These are phyloP conservation scores for Artemisia tridentata DNA, from an alignment of 129 eudicot genomes.

Conservation along the genomic window DNA sequence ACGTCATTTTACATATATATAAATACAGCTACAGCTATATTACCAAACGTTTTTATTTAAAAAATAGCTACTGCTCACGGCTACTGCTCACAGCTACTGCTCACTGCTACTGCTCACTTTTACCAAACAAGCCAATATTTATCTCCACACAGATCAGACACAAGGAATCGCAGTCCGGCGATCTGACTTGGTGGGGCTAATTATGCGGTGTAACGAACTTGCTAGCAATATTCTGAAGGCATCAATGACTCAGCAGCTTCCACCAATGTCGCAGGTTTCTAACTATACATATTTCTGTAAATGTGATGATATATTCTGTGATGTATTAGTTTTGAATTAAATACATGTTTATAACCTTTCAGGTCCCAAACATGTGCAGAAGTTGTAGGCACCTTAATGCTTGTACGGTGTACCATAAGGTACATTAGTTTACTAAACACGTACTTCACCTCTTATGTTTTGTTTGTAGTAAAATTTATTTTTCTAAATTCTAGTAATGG, in stretches of 20 bases:
- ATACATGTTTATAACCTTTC: slow-evolving; percentile 25
- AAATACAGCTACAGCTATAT: too few relatives aligned
- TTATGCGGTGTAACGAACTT: slow-evolving; percentile 96
- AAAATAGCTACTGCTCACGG: too few relatives aligned
- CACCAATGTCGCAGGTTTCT: slow-evolving; percentile 83
- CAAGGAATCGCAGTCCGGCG: slow-evolving; percentile 73
- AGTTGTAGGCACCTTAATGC: slow-evolving; percentile 83
- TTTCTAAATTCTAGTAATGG: neutral
- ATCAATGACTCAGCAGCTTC: slow-evolving; percentile 63
- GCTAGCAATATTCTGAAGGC: slow-evolving; percentile 84
- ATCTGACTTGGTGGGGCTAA: slow-evolving; percentile 84
- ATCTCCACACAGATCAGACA: slow-evolving; percentile 92
- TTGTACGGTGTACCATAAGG: slow-evolving; percentile 89
- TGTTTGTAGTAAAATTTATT: too few relatives aligned
- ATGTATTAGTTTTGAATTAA: slow-evolving; percentile 9
- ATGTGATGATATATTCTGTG: neutral
- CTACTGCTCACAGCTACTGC: too few relatives aligned
- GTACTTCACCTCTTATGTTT: neutral
- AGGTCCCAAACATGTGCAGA: slow-evolving; percentile 85
- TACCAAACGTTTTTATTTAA: too few relatives aligned
- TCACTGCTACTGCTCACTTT: too few relatives aligned
- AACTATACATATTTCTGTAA: slow-evolving; percentile 10
- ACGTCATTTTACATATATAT: too few relatives aligned
- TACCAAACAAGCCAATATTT: too few relatives aligned
- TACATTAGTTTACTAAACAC: slow-evolving; percentile 4